A percentile compares a stretch with the other conserved stretches of the same genome.
phyloP scores from a whole-genome alignment of 176 grass and related monocot species.

The Phragmites australis region DNA sequence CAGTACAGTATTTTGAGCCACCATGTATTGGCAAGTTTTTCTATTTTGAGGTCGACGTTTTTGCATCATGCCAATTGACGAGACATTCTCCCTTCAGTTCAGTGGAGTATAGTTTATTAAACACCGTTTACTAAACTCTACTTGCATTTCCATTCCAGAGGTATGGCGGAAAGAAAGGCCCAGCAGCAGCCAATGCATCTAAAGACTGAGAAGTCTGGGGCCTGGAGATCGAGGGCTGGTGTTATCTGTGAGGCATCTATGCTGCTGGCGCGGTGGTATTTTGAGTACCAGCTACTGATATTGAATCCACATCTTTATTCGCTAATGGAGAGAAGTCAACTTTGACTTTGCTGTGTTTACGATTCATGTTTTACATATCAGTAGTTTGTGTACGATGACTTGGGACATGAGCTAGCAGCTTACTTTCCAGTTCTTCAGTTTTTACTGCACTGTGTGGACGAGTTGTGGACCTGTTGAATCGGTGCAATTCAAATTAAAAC shows the following conservation, averaged over 20 bases:
- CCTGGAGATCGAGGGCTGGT: not conserved
- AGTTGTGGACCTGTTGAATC: not conserved
- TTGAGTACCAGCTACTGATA: slow-evolving; percentile 42
- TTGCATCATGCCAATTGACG: not conserved
- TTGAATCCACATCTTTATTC: slow-evolving; percentile 20
- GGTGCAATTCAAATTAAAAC: slow-evolving; percentile 6
- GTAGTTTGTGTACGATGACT: slow-evolving; percentile 37
- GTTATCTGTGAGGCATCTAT: not conserved
- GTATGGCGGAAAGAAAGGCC: slow-evolving; percentile 66
- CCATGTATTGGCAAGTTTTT: not conserved
- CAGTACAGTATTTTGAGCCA: not conserved
- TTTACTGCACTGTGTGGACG: slow-evolving; percentile 12
- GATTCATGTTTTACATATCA: slow-evolving; percentile 14
- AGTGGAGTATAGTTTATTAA: not conserved
- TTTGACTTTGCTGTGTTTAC: slow-evolving; percentile 30
- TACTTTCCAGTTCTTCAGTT: slow-evolving; percentile 13
- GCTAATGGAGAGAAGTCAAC: slow-evolving; percentile 16
- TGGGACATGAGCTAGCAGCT: not conserved
- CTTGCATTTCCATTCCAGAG: slow-evolving; percentile 51
- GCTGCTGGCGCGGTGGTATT: slow-evolving; percentile 37
- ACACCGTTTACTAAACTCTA: not conserved
- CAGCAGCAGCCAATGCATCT: slow-evolving; percentile 39
- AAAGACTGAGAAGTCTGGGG: slow-evolving; percentile 38
- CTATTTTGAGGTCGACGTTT: not conserved
- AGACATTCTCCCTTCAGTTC: not conserved